These are phyloP conservation scores for Anthracocystis setariae DNA, from an alignment of 1,284 basidiomycete genomes.

Conservation along the genomic window DNA sequence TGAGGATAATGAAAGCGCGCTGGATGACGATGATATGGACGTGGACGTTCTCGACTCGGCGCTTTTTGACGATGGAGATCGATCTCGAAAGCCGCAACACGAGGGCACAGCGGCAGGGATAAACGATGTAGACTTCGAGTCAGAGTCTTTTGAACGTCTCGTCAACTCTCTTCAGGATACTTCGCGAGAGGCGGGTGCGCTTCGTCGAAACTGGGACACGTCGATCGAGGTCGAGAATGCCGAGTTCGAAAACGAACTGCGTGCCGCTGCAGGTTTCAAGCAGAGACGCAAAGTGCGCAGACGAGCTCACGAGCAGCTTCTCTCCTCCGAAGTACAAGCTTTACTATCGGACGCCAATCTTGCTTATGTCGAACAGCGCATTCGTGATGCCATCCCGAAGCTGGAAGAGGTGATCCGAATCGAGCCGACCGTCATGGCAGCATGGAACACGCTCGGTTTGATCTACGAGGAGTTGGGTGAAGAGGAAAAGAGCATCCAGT, in stretches of 20 bases:
- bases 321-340: constrained; percentile 83
- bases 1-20: constrained; percentile 8
- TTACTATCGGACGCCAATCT: constrained; percentile 88
- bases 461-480: constrained; percentile 80
- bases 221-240: constrained; percentile 59
- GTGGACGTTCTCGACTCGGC: constrained; percentile 20
- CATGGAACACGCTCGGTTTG: constrained; percentile 87
- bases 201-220: constrained; percentile 50
- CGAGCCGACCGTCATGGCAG: constrained; percentile 82
- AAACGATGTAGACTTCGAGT: constrained; percentile 43
- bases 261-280: constrained; percentile 55
- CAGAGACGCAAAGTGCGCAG: constrained; percentile 31
- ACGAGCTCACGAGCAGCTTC: constrained; percentile 53
- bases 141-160: constrained; percentile 50
- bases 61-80: background rate
- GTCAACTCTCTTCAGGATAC: constrained; percentile 52
- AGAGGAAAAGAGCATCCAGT: constrained; percentile 78
- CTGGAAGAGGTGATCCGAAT: constrained; percentile 93
- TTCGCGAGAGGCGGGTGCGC: constrained; percentile 35
- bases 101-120: background rate
- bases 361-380: constrained; percentile 80
- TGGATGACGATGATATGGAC: constrained; percentile 4
- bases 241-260: constrained; percentile 61
- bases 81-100: background rate
- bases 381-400: constrained; percentile 77